Percentiles rank a stretch among this genome's conserved stretches.
Conservation (phyloP, 345 rosid genomes). For the Citrus cavaleriei region DNA sequence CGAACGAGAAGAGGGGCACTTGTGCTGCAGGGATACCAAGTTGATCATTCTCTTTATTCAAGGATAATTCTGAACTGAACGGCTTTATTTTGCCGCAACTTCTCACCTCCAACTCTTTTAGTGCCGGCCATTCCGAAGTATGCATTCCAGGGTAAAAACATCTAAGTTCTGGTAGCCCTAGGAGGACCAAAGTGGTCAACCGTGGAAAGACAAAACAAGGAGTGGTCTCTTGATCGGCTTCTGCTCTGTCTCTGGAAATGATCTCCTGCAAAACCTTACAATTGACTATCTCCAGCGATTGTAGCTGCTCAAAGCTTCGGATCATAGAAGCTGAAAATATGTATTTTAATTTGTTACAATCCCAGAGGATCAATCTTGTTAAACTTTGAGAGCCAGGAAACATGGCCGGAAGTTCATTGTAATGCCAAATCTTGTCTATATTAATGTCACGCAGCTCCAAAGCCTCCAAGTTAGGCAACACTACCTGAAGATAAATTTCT, state of each 20-base stretch:
- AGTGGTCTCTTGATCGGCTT: neutral
- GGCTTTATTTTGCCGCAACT: neutral
- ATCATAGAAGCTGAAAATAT: neutral
- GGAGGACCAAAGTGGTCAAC: neutral
- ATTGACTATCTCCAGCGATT: accelerated
- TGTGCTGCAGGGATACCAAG: neutral
- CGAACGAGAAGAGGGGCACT: neutral
- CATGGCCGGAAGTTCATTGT: neutral
- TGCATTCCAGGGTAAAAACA: conserved; percentile 20
- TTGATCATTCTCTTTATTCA: neutral
- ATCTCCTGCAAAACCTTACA: neutral
- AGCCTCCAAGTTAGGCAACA: conserved; percentile 16
- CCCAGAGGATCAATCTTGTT: neutral
- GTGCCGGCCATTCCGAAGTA: conserved; percentile 16
- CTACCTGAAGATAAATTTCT: conserved; percentile 9
- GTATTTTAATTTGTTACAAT: neutral
- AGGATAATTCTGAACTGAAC: neutral
- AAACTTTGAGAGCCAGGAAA: neutral
- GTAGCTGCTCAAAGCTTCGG: neutral
- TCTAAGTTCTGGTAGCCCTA: neutral
- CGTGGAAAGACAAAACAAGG: conserved; percentile 17
- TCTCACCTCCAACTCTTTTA: neutral
- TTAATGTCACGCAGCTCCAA: neutral
- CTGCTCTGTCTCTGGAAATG: conserved; percentile 13
- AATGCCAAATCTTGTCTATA: conserved; percentile 7